Conservation (phyloP, 2,329 filamentous ascomycete species). For the Aspergillus thermomutatus region DNA sequence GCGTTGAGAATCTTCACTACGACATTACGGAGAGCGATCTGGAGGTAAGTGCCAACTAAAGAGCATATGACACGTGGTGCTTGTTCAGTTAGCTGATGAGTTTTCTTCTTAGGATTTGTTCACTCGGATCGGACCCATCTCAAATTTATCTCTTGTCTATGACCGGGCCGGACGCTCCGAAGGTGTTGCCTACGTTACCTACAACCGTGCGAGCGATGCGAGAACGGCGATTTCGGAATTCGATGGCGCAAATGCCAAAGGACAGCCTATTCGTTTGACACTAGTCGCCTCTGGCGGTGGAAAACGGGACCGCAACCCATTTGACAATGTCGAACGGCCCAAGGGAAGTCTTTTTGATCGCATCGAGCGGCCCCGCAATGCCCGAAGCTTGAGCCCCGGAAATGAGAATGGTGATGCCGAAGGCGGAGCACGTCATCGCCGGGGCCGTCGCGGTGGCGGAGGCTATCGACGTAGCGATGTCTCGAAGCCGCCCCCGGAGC, state of each 20-base stretch:
- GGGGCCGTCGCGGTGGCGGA: constrained; percentile 38
- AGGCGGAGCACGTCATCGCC: constrained; percentile 37
- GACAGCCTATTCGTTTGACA: constrained; percentile 74
- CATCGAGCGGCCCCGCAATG: constrained; percentile 46
- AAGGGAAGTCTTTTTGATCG: constrained; percentile 64
- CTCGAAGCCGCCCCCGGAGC: constrained; percentile 57
- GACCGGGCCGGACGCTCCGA: constrained; percentile 86
- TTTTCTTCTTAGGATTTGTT: constrained; percentile 67
- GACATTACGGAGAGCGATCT: constrained; percentile 83
- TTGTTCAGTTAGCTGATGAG: neutral
- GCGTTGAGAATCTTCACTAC: constrained; percentile 88
- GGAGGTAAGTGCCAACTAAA: constrained; percentile 51
- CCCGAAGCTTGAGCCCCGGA: constrained; percentile 42
- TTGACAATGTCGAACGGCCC: constrained; percentile 50
- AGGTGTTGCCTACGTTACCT: constrained; percentile 80
- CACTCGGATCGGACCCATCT: constrained; percentile 68
- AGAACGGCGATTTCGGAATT: constrained; percentile 72
- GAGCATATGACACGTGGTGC: neutral
- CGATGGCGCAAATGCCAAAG: constrained; percentile 86
- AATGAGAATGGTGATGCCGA: constrained; percentile 31
- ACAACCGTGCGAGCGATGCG: constrained; percentile 68
- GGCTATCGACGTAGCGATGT: constrained; percentile 52
- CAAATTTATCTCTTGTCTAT: constrained; percentile 69
- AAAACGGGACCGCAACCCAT: constrained; percentile 41
- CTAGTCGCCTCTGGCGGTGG: constrained; percentile 54